phyloP scores from a whole-genome alignment of 352 stramenopile species.

The Globisporangium uncinulatum region DNA sequence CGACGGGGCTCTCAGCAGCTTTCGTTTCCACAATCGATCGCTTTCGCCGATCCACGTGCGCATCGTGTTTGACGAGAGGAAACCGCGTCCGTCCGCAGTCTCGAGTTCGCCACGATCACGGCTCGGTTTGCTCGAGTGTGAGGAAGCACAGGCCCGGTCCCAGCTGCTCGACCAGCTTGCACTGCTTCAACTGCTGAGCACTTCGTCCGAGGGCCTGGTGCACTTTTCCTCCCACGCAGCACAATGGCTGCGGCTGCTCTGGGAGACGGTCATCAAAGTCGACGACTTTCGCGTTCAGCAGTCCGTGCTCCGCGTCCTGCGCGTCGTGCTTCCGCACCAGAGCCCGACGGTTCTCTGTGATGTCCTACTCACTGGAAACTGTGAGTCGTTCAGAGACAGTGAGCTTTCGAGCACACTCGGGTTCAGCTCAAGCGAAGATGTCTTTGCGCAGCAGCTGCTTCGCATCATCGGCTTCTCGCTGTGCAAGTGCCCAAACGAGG shows the following conservation, averaged over 20 bases:
- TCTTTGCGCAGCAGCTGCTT: constrained; percentile 45
- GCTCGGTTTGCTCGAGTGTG: neutral
- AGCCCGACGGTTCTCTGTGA: constrained; percentile 18
- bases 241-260: constrained; percentile 54
- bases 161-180: constrained; percentile 27
- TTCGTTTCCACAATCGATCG: constrained; percentile 87
- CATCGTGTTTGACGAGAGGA: constrained; percentile 86
- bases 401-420: constrained; percentile 4
- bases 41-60: constrained; percentile 90
- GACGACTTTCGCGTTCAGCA: constrained; percentile 59
- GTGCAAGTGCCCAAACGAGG: constrained; percentile 16
- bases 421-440: constrained; percentile 19
- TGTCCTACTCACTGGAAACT: constrained; percentile 12
- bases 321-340: constrained; percentile 29
- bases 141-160: neutral
- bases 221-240: constrained; percentile 30
- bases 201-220: constrained; percentile 43
- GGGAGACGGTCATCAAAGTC: constrained; percentile 34
- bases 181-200: constrained; percentile 34
- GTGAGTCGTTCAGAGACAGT: neutral
- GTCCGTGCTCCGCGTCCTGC: constrained; percentile 48
- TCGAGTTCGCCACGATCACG: neutral
- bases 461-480: constrained; percentile 39
- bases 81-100: constrained; percentile 1
- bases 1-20: constrained; percentile 78